These are phyloP conservation scores for Liquidambar formosana DNA, from an alignment of 164 flowering plant species.

Conservation along the genomic window DNA sequence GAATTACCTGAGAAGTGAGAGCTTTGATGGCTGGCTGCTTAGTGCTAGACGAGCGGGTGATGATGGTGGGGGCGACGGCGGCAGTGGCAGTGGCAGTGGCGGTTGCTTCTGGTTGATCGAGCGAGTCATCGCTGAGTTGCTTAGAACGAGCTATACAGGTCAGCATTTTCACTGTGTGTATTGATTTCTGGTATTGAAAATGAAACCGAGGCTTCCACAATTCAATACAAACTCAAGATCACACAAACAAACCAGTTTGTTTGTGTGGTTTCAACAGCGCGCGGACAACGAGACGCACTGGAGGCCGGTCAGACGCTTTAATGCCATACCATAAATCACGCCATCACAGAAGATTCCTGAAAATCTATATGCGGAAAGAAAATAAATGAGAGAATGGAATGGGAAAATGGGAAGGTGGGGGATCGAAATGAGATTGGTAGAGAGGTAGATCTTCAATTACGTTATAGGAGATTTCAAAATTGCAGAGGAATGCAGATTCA, in stretches of 20 bases:
- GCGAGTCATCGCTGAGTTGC: conserved; percentile 41
- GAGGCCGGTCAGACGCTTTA: conserved; percentile 12
- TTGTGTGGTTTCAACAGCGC: not conserved
- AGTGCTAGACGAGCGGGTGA: too few relatives aligned
- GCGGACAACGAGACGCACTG: not conserved
- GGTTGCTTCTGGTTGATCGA: conserved; percentile 23
- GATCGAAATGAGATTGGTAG: too few relatives aligned
- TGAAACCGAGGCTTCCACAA: not conserved
- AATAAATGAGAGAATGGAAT: not conserved
- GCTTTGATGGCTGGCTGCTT: conserved; percentile 42
- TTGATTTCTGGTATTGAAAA: not conserved
- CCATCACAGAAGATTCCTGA: conserved; percentile 16
- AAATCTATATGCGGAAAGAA: not conserved
- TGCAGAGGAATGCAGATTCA: too few relatives aligned
- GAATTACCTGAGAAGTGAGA: conserved; percentile 58
- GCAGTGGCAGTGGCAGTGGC: conserved; percentile 10
- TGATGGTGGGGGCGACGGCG: too few relatives aligned
- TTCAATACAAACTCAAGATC: not conserved
- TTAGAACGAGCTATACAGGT: conserved; percentile 69
- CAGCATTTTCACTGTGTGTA: conserved; percentile 38
- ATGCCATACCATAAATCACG: conserved; percentile 21
- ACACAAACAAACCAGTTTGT: not conserved
- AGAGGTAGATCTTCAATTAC: too few relatives aligned
- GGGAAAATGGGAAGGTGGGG: too few relatives aligned
- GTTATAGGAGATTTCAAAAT: too few relatives aligned